phyloP scores from a whole-genome alignment of 306 rosid genomes.

The Crataegus laevigata region DNA sequence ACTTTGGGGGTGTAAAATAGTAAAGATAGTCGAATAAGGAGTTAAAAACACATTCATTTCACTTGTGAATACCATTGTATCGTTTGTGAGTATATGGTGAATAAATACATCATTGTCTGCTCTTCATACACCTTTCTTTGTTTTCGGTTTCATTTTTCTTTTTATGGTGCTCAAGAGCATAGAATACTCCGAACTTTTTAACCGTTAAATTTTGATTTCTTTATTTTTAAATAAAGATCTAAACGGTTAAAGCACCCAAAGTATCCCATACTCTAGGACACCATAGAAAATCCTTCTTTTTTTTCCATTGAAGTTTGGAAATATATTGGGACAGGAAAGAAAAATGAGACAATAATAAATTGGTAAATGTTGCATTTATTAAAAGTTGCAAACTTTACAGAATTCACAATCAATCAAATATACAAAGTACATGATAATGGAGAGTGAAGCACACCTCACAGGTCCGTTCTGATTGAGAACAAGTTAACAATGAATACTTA shows the following conservation, averaged over 20 bases:
- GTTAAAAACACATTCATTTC: neutral
- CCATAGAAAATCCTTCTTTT: no score
- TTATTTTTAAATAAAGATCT: no score
- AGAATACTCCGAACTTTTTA: neutral
- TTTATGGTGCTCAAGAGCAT: neutral
- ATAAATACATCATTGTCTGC: neutral
- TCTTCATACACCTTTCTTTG: neutral
- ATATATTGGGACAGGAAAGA: neutral
- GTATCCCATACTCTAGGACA: no score
- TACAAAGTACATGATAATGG: constrained; percentile 4
- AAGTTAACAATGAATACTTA: constrained; percentile 5
- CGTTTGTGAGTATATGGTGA: neutral
- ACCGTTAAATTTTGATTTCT: no score
- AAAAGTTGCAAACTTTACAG: constrained; percentile 9
- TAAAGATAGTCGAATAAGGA: no score
- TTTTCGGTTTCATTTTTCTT: no score
- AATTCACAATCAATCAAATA: neutral
- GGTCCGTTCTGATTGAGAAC: neutral
- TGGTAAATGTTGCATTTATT: neutral
- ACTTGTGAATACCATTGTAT: neutral
- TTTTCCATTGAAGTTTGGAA: neutral
- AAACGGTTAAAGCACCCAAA: no score
- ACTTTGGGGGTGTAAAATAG: no score
- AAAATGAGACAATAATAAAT: neutral
- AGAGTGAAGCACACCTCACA: neutral